Conservation (phyloP, 148 eudicot species). For the Camellia lanceoleosa region DNA sequence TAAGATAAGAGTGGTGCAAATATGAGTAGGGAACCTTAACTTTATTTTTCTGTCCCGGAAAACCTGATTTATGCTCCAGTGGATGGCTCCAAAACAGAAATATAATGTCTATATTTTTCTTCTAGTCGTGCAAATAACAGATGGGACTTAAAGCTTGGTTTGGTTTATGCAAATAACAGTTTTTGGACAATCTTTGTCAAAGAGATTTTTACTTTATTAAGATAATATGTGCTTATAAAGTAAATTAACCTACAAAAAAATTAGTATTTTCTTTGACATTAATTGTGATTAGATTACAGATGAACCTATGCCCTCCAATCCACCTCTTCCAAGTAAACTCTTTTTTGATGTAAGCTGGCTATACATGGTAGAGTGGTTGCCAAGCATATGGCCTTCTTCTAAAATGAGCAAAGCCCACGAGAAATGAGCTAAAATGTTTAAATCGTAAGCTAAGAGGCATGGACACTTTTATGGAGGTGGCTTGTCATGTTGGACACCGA, state of each 20-base stretch:
- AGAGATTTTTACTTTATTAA: not conserved
- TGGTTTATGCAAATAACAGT: no score
- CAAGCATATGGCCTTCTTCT: not conserved
- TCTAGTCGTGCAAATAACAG: not conserved
- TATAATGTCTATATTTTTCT: not conserved
- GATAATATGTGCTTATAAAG: not conserved
- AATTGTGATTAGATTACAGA: not conserved
- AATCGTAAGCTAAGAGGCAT: no score
- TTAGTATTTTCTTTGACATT: not conserved
- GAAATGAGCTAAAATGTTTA: not conserved
- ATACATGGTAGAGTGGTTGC: not conserved
- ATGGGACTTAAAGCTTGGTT: no score
- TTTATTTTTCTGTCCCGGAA: not conserved
- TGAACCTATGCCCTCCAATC: not conserved
- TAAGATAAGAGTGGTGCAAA: not conserved
- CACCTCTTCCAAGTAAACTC: not conserved
- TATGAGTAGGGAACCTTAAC: not conserved
- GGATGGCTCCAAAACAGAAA: conserved; percentile 9
- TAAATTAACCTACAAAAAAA: not conserved
- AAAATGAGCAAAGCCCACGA: not conserved
- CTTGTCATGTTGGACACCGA: no score
- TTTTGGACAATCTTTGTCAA: not conserved
- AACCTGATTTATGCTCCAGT: not conserved
- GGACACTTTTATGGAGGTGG: no score
- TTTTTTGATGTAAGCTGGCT: not conserved